These are phyloP conservation scores for Ecytonucleospora hepatopenaei DNA, from an alignment of 371 early-diverging fungal species.

Conservation along the genomic window DNA sequence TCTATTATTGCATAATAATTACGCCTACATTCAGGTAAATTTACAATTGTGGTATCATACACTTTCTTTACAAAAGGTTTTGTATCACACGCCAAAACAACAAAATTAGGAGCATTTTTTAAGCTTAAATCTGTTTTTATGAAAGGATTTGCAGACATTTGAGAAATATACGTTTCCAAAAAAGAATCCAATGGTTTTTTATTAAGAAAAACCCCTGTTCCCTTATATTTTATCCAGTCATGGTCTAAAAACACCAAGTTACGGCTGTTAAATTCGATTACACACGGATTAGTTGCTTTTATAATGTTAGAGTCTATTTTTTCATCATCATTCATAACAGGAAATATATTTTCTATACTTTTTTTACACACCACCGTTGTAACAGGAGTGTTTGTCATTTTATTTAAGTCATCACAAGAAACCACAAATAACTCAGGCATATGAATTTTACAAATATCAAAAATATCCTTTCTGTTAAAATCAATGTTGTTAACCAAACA, in stretches of 20 bases:
- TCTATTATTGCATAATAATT: too few relatives aligned
- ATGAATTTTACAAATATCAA: not conserved
- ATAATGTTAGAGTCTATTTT: constrained; percentile 5
- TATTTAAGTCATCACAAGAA: constrained; percentile 2
- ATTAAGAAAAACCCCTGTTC: constrained; percentile 23
- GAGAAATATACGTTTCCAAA: constrained; percentile 22
- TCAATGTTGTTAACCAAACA: constrained; percentile 14
- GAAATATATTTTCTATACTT: constrained; percentile 7
- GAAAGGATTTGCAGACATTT: constrained; percentile 31
- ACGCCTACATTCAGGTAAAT: too few relatives aligned
- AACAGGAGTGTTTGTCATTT: not conserved
- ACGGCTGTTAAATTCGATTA: constrained; percentile 8
- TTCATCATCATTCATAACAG: constrained; percentile 4
- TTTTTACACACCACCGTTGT: not conserved
- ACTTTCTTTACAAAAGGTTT: constrained; percentile 13
- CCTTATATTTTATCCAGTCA: constrained; percentile 23
- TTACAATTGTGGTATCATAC: constrained; percentile 10
- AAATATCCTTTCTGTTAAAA: not conserved
- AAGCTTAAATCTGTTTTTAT: constrained; percentile 5
- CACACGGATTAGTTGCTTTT: constrained; percentile 27
- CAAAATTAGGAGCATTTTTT: constrained; percentile 7
- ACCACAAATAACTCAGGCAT: constrained; percentile 16
- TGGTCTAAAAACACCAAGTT: constrained; percentile 14
- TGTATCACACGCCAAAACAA: constrained; percentile 22
- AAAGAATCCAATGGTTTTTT: constrained; percentile 32